Evolutionary conservation across 179 eudicot species (phyloP).

Genomic region (Spergularia azorica): DNA sequence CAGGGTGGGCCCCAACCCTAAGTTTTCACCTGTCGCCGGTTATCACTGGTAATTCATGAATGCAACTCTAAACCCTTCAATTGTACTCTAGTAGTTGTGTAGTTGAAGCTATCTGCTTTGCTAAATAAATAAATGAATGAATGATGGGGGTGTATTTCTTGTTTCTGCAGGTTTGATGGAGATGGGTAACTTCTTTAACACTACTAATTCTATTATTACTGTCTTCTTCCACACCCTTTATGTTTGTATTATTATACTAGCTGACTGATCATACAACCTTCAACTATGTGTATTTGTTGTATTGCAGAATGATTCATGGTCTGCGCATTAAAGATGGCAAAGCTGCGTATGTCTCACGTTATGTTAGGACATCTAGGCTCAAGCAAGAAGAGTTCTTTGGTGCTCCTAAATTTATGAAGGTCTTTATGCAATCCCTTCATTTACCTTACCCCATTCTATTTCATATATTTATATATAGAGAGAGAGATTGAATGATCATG

Average conservation of each 20-base stretch:
- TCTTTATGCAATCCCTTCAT: no score
- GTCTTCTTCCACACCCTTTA: no score
- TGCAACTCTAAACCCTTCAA: slow-evolving; percentile 32
- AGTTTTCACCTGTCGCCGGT: slow-evolving; percentile 90
- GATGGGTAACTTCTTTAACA: slow-evolving; percentile 59
- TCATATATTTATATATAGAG: no score
- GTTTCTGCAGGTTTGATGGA: slow-evolving; percentile 91
- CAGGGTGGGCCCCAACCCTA: slow-evolving; percentile 95
- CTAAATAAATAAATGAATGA: no score
- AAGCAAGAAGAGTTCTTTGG: slow-evolving; percentile 85
- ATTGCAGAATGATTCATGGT: slow-evolving; percentile 88
- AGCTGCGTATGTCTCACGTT: slow-evolving; percentile 95
- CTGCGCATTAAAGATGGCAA: slow-evolving; percentile 88
- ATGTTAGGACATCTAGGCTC: slow-evolving; percentile 75
- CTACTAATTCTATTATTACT: no score
- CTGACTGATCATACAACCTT: no score
- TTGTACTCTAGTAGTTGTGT: no score
- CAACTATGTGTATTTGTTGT: neutral
- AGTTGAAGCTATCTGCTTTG: no score
- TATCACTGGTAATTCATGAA: slow-evolving; percentile 95
- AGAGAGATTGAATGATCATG: no score
- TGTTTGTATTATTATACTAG: no score
- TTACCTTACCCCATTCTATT: no score
- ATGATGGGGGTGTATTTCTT: slow-evolving; percentile 16
- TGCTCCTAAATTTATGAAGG: slow-evolving; percentile 77